phyloP scores from a whole-genome alignment of 1,284 basidiomycete genomes.

The Apiotrichum siamense region DNA sequence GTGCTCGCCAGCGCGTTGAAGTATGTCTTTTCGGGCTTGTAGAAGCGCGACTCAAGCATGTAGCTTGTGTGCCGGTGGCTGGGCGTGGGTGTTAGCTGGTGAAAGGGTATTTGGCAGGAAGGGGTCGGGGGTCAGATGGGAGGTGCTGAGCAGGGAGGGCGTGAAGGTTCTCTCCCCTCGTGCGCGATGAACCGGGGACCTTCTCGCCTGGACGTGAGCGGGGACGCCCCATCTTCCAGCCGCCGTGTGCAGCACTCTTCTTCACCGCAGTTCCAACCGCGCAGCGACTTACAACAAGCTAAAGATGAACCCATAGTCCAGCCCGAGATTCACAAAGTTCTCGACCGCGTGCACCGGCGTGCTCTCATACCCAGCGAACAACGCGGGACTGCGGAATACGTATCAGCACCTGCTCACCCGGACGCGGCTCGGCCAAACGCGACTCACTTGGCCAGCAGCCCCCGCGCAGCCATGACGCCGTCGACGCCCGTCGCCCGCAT shows the following conservation, averaged over 20 bases:
- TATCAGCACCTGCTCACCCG: neutral
- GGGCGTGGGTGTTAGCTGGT: constrained; percentile 6
- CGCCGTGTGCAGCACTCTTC: too few relatives aligned
- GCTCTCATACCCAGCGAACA: constrained; percentile 53
- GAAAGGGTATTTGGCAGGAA: too few relatives aligned
- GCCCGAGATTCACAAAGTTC: constrained; percentile 50
- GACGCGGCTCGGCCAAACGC: too few relatives aligned
- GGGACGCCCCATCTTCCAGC: too few relatives aligned
- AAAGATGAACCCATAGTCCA: constrained; percentile 52
- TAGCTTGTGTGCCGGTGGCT: constrained; percentile 52
- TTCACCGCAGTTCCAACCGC: too few relatives aligned
- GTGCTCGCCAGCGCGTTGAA: constrained; percentile 53
- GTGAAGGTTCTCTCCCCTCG: too few relatives aligned
- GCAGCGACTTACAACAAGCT: constrained; percentile 50
- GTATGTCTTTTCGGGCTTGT: constrained; percentile 49
- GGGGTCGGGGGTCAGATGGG: too few relatives aligned
- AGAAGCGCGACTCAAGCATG: constrained; percentile 54
- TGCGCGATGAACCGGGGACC: too few relatives aligned
- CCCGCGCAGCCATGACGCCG: constrained; percentile 58
- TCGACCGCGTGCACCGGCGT: constrained; percentile 53
- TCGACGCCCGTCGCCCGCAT: constrained; percentile 52
- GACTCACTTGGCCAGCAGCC: constrained; percentile 57
- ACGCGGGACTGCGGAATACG: constrained; percentile 40
- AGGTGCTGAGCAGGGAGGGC: too few relatives aligned
- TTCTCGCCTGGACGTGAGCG: too few relatives aligned